Base-by-base conservation (phyloP, 306 rosid genomes). In the Hylodesmum podocarpum region DNA sequence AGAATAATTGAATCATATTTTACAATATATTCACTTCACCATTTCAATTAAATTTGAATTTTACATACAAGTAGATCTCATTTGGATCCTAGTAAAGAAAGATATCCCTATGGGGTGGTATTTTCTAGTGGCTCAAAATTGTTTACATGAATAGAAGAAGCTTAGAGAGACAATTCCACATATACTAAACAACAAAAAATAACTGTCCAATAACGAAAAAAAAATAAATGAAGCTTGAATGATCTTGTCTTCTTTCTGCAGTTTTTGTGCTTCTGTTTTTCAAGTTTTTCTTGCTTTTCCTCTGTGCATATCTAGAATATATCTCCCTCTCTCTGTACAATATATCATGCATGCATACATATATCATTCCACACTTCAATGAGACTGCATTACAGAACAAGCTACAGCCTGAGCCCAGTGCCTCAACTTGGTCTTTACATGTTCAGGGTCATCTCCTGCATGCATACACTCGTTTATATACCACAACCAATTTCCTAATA, bases 401-500 rank as follows among this genome's bases (percentile, higher is more conserved):
- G 98, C 97, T 51, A 95, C 99, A 0, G 97, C 99, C 76, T 95
- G 99, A 29, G 97, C 99, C 99, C 99, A 92, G 33, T 90, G 97
- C 81, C 97, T 88, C 80, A 95, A 76, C 84, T 89, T 95, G 13
- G 89, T 88, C 80, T 92, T 92, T 47, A 95, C 95, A 46, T 89
- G 89, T 41, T 91, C 84, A 3, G 99, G 99, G 65, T 95, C 86
- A 65, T 95, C 97, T 33, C 98, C 98, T 94, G 75, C 75, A 70
- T 8, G n/a, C 25, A 82, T 18, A 50, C 0, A n/a, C n/a, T n/a
- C n/a, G n/a, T n/a, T n/a, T n/a, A n/a, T n/a, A n/a, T n/a, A n/a
- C n/a, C n/a, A n/a, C n/a, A n/a, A n/a, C n/a, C n/a, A n/a, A n/a
- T n/a, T n/a, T n/a, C n/a, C n/a, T n/a, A n/a, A n/a, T n/a, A n/a